Percentiles rank a stretch among this genome's conserved stretches.
phyloP scores from a whole-genome alignment of 225 moss, liverwort and hornwort genomes.

The Marchantia paleacea region DNA sequence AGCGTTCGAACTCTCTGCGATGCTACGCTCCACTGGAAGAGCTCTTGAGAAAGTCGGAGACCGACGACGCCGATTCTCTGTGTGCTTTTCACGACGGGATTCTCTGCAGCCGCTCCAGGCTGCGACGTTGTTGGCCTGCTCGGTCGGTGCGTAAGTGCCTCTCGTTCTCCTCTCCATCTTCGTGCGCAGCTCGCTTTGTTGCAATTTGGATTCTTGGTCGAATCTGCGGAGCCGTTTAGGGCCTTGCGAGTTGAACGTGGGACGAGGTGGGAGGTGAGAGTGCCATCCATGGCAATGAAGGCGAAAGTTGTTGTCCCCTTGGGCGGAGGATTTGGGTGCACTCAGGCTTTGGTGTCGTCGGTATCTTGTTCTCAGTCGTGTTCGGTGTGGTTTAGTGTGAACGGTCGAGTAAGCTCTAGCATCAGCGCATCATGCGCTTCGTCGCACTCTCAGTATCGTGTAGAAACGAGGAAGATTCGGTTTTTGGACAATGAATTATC shows the following conservation, averaged over 20 bases:
- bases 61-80: too few relatives aligned
- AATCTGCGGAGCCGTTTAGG: neutral
- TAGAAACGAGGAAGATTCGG: neutral
- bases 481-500: neutral
- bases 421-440: neutral
- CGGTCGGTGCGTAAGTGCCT: too few relatives aligned
- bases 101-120: too few relatives aligned
- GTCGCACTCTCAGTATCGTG: neutral
- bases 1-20: too few relatives aligned
- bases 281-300: slow-evolving; percentile 4
- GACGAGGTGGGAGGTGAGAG: neutral
- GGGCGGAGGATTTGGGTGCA: neutral
- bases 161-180: too few relatives aligned
- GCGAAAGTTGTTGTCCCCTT: neutral
- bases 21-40: too few relatives aligned
- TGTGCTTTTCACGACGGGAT: too few relatives aligned
- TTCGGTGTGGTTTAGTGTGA: neutral
- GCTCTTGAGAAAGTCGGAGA: too few relatives aligned
- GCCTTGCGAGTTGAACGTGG: neutral
- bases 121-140: too few relatives aligned
- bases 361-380: neutral
- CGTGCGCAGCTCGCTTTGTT: neutral
- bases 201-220: neutral
- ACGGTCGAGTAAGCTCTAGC: neutral
- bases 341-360: neutral